Base-by-base conservation (phyloP, 1,139 yeast species). In the Kodamaea sp. region DNA sequence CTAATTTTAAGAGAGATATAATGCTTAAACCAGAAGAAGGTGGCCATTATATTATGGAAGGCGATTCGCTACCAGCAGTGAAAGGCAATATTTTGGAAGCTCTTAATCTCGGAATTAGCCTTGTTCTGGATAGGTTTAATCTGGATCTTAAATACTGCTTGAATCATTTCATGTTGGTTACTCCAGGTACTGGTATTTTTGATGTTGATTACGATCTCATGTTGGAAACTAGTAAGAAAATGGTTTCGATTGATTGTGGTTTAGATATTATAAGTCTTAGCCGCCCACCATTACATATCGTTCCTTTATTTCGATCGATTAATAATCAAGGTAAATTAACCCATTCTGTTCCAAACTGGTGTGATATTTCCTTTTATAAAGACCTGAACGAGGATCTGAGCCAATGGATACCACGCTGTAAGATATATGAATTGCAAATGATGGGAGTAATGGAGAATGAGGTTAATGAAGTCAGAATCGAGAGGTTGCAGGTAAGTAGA, bases 361-460 rank as follows among this genome's bases (percentile, higher is more conserved):
- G 94, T 50, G 96, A 92, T 56, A 83, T 90, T 9, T 87, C 95
- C 1, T 92, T 84, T 54, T 92, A 94, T 84, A 78, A 76, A 39
- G 86, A 81, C 27, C 49, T 52, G 8, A 57, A 69, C n/a, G 64
- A 65, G 12, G 66, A 59, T 12, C 70, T 71, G 31, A 86, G 83
- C 49, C 34, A 22, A 28, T 92, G 97, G 97, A 77, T 84, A 24
- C 97, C 98, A 1, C 70, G 95, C 27, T 89, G 97, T 60, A 89
- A 88, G 54, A 89, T 94, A 36, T 90, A 92, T 58, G 97, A 90
- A 52, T 65, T 94, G 20, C 98, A 92, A 58, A 94, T 92, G 97
- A 90, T 90, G 95, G 98, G 97, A 0, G 78, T 90, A 5, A 88
- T 90, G 84, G 97, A 90, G 51, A 87, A 85, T 50, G 97, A 90